phyloP scores from a whole-genome alignment of 805 yeast species.

The Kazachstania psychrophila region DNA sequence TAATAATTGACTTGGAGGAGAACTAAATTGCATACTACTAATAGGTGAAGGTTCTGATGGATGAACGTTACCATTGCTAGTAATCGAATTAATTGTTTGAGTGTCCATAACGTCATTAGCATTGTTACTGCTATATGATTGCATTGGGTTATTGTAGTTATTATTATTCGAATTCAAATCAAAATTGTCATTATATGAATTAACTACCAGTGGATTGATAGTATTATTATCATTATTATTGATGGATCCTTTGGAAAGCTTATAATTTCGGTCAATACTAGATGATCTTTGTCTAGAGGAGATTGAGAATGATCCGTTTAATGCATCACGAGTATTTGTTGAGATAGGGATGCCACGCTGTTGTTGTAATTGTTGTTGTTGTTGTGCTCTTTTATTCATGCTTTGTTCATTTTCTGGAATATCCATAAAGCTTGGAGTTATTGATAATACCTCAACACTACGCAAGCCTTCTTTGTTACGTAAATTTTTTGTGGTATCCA shows the following conservation, averaged over 20 bases:
- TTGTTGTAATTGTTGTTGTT: background rate
- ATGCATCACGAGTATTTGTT: background rate
- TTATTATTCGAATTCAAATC: background rate
- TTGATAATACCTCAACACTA: conserved; percentile 33
- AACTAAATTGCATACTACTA: conserved; percentile 12
- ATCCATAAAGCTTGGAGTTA: conserved; percentile 36
- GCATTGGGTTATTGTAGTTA: background rate
- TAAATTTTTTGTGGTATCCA: background rate
- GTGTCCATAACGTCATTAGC: background rate
- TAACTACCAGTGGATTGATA: conserved; percentile 13
- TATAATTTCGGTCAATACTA: conserved; percentile 17
- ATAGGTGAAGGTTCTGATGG: conserved; percentile 4
- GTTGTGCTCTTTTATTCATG: conserved; percentile 1
- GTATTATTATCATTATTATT: conserved; percentile 8
- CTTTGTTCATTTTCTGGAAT: conserved; percentile 19
- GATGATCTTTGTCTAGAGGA: conserved; percentile 10
- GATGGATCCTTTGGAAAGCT: conserved; percentile 9
- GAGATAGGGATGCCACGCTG: background rate
- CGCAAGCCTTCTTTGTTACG: conserved; percentile 10
- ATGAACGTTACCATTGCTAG: conserved; percentile 3
- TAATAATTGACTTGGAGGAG: conserved; percentile 18
- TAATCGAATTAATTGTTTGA: background rate
- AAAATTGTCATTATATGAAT: conserved; percentile 4
- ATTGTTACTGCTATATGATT: background rate
- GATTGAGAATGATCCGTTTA: background rate